Evolutionary conservation across 2,329 filamentous ascomycete species (phyloP).

Genomic region (Botrytis galanthina): DNA sequence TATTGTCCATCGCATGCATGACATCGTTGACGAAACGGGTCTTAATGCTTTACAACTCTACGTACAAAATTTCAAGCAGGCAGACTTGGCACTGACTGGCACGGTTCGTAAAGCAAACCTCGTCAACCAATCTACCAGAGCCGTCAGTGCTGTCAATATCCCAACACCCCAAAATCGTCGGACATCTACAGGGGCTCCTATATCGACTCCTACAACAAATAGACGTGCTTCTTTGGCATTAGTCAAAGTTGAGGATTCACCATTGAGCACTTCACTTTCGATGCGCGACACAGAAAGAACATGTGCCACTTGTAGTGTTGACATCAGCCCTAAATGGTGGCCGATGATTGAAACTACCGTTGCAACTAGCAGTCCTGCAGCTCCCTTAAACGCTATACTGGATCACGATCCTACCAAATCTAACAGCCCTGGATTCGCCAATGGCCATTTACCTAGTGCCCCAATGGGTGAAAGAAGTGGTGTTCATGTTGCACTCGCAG

Average conservation of each 20-base stretch:
- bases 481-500: constrained; percentile 36
- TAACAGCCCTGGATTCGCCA: constrained; percentile 10
- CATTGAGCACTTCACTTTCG: constrained; percentile 1
- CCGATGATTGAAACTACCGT: constrained; percentile 25
- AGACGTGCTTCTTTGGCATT: constrained; percentile 34
- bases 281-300: constrained; percentile 45
- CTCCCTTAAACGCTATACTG: neutral
- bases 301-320: constrained; percentile 64
- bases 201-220: constrained; percentile 23
- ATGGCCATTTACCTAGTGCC: constrained; percentile 26
- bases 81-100: constrained; percentile 83
- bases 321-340: constrained; percentile 76
- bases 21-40: constrained; percentile 68
- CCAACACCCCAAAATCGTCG: constrained; percentile 49
- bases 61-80: constrained; percentile 88
- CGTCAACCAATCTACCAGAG: constrained; percentile 43
- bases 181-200: constrained; percentile 49
- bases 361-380: neutral
- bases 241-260: constrained; percentile 33
- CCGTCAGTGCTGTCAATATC: constrained; percentile 27
- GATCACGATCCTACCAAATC: constrained; percentile 5
- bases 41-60: constrained; percentile 82
- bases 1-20: constrained; percentile 74
- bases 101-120: constrained; percentile 87
- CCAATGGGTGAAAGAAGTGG: constrained; percentile 22